phyloP scores from a whole-genome alignment of 371 early-diverging fungal species.

The Syncephalis plumigaleata region DNA sequence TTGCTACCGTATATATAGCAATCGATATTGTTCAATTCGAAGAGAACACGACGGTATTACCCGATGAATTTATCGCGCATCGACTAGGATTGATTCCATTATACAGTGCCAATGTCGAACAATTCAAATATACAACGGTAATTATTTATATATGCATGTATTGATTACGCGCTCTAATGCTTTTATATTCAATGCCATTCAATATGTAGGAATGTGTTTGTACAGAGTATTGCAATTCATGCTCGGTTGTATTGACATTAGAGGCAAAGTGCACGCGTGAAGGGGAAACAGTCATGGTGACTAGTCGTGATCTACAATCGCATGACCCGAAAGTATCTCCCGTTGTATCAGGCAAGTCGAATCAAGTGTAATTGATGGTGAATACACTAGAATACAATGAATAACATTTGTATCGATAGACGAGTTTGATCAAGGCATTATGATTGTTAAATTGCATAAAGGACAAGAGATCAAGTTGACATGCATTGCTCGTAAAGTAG shows the following conservation, averaged over 20 bases:
- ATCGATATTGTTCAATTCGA: constrained; percentile 96
- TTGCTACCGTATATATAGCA: constrained; percentile 25
- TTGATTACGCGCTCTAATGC: not conserved
- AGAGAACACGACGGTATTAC: constrained; percentile 88
- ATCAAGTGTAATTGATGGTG: not conserved
- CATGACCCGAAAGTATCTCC: constrained; percentile 64
- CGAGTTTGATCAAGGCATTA: constrained; percentile 44
- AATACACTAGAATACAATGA: not conserved
- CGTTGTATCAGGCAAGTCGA: constrained; percentile 39
- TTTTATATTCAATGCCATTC: not conserved
- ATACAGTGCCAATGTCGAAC: constrained; percentile 49
- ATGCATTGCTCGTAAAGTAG: constrained; percentile 71
- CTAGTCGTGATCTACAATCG: constrained; percentile 64
- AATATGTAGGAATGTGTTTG: constrained; percentile 78
- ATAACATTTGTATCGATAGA: not conserved
- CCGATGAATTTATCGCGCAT: constrained; percentile 98
- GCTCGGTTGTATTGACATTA: constrained; percentile 78
- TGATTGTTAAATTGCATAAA: constrained; percentile 82
- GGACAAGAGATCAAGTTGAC: constrained; percentile 83
- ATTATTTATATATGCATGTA: constrained; percentile 1
- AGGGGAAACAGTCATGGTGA: constrained; percentile 54
- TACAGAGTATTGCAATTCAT: constrained; percentile 68
- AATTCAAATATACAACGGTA: constrained; percentile 72
- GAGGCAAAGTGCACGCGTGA: constrained; percentile 52
- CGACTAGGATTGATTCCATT: constrained; percentile 97